Evolutionary conservation across 306 rosid species (phyloP), one percentile per base, ranked within the genome.

Genomic region (Sechiopsis laciniata): DNA sequence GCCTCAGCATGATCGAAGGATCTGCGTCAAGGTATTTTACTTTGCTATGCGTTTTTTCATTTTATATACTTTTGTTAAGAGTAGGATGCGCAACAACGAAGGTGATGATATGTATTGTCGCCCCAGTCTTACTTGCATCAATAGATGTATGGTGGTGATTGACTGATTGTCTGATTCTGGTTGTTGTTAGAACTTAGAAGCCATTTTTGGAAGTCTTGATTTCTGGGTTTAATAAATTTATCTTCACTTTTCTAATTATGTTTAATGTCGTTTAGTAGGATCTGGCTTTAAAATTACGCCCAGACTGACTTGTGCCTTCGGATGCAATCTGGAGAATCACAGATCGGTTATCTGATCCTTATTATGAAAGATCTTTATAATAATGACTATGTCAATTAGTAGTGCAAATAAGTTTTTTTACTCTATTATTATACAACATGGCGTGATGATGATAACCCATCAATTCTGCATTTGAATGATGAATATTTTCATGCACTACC

Each of bases 91-190:
- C 26, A 5, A 4, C 8, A 0, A 51, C 53, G 56, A 80, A 84
- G 72, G 82, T 90, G 80, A 68, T 85, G 96, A 88, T 88, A 78
- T 76, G 84, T 22, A 54, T 83, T 89, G 95, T 90, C 91, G 90
- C 96, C 96, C 95, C 92, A 89, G 92, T 85, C 97, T 92, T 87
- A 88, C 62, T 83, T 88, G 85, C 87, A 85, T 83, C 71, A 24
- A 0, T 13, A 0, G 66, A 83, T 93, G 96, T 75, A 85, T 76
- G 56, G 52, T 93, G 96, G 97, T 90, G 96, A 90, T 16, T 79
- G 97, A 88, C 97, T 6, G 13, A 80, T 84, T 42, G 20, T 66
- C 96, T 90, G 96, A 91, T 88, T 83, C 46, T 79, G 53, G 0
- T 0, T 48, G 3, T 17, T 0, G 3, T 51, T 51, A 51, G 0